These are phyloP conservation scores for Phytopythium mirpurense DNA, from an alignment of 352 stramenopile species.

Conservation along the genomic window DNA sequence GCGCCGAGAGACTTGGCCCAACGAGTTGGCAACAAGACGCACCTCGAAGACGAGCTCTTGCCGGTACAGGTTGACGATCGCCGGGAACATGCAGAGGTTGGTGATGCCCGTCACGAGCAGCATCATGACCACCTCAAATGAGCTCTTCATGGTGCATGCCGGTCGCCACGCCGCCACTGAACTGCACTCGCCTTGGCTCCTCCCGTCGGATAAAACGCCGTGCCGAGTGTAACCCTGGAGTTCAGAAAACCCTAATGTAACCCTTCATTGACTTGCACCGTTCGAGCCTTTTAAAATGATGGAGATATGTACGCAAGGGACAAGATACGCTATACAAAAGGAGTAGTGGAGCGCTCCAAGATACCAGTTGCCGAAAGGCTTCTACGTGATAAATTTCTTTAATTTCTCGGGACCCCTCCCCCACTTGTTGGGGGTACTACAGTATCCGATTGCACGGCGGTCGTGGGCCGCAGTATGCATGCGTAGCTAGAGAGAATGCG, in stretches of 20 bases:
- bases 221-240: neutral
- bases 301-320: conserved; percentile 15
- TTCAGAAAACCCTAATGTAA: neutral
- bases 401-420: conserved; percentile 76
- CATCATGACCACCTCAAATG: conserved; percentile 67
- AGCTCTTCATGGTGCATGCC: conserved; percentile 36
- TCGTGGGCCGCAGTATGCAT: no score
- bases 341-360: neutral
- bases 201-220: neutral
- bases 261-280: no score
- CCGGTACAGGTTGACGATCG: conserved; percentile 49
- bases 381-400: conserved; percentile 86
- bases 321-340: neutral
- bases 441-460: no score
- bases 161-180: no score
- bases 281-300: neutral
- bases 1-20: no score
- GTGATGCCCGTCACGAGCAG: conserved; percentile 65
- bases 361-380: conserved; percentile 51
- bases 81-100: conserved; percentile 78
- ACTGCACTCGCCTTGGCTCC: no score
- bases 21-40: no score
- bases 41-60: conserved; percentile 74
- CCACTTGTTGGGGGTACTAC: no score
- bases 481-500: no score